Evolutionary conservation across 345 rosid genomes (phyloP).

Genomic region (Pseudoturritis turrita): DNA sequence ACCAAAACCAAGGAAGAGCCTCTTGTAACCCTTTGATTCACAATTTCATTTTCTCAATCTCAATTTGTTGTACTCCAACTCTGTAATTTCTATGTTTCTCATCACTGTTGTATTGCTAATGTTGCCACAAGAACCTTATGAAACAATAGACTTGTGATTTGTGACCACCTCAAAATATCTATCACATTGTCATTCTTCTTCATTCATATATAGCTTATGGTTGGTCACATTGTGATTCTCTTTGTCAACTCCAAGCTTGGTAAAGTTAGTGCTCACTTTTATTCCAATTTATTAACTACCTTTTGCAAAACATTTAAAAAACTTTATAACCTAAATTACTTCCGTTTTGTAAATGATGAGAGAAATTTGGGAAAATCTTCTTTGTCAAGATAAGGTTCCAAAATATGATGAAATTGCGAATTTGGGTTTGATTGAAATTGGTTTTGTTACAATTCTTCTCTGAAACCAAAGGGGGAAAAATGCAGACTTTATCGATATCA

Average conservation of each 20-base stretch:
- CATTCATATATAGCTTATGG: not conserved
- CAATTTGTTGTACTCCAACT: not conserved
- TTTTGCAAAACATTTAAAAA: not conserved
- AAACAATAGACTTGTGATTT: constrained; percentile 2
- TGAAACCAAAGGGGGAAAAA: not conserved
- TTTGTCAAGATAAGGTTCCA: constrained; percentile 3
- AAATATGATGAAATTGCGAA: not conserved
- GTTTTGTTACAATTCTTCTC: not conserved
- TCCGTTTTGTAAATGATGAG: not conserved
- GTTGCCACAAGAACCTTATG: constrained; percentile 1
- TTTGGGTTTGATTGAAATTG: not conserved
- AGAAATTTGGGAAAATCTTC: too few relatives aligned
- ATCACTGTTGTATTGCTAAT: constrained; percentile 7
- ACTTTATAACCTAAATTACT: not conserved
- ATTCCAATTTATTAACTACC: not conserved
- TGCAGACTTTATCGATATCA: constrained; percentile 21
- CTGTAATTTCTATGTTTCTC: constrained; percentile 13
- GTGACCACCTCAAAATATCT: not conserved
- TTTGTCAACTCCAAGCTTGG: not conserved
- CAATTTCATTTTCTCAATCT: not conserved
- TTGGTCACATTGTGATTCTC: too few relatives aligned
- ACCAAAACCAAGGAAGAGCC: constrained; percentile 37
- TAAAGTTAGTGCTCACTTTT: not conserved
- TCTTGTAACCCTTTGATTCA: constrained; percentile 34
- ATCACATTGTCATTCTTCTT: not conserved